These are phyloP conservation scores for Chaetothyriales sp. DNA, from an alignment of 2,329 filamentous ascomycete genomes.

Conservation along the genomic window DNA sequence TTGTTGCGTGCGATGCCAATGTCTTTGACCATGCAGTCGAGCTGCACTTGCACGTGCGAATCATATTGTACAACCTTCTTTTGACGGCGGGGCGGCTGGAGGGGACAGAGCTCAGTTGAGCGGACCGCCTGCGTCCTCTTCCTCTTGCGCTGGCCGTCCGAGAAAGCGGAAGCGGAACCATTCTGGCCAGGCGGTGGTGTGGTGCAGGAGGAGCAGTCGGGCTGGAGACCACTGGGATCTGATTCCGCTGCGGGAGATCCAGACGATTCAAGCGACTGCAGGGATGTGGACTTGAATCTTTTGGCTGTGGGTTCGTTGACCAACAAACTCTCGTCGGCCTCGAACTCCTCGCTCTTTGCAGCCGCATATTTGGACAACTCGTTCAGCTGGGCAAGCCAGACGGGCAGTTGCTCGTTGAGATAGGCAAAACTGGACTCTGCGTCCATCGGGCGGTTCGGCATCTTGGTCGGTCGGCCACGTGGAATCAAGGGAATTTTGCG, in stretches of 20 bases:
- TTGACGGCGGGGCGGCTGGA: conserved; percentile 49
- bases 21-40: conserved; percentile 68
- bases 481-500: background rate
- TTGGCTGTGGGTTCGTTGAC: conserved; percentile 23
- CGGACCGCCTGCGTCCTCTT: conserved; percentile 22
- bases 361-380: conserved; percentile 27
- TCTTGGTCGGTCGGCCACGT: background rate
- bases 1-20: conserved; percentile 68
- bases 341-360: conserved; percentile 28
- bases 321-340: conserved; percentile 27
- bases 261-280: conserved; percentile 27
- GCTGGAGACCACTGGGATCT: background rate
- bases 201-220: conserved; percentile 3
- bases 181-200: conserved; percentile 9
- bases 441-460: conserved; percentile 22
- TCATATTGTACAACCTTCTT: conserved; percentile 85
- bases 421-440: conserved; percentile 31
- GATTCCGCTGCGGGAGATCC: conserved; percentile 1
- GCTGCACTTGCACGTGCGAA: conserved; percentile 65
- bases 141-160: conserved; percentile 24
- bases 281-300: conserved; percentile 24
- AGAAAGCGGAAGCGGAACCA: conserved; percentile 17
- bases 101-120: conserved; percentile 20
- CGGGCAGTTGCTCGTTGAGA: conserved; percentile 29
- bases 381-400: conserved; percentile 30